Base-by-base conservation (phyloP, 345 rosid genomes). In the Noccaea caerulescens region DNA sequence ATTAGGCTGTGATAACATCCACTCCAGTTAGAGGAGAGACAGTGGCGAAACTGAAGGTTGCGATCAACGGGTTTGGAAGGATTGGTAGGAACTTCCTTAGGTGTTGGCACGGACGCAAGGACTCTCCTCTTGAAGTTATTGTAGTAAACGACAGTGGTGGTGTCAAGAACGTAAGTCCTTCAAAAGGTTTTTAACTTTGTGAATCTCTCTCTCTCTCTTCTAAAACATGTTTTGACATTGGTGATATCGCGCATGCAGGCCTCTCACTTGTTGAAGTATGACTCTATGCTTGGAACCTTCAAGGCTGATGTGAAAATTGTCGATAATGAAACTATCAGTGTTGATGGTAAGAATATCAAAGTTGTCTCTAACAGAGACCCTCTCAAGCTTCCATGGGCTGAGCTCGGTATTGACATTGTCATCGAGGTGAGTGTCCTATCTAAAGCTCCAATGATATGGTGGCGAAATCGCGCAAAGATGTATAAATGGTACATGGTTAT, bases 141-240 rank as follows among this genome's bases (percentile, higher is more conserved):
- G 95, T 94, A 0, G 87, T 94, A 78, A 94, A 94, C 41, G 99
- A 94, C 95, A 91, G 97, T 36, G 97, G 93, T 33, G 99, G 97
- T 86, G 99, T 94, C 76, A 94, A 82, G 87, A 94, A 94, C 47
- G 99, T 94, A 82, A 83, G 72, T n/a, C 25, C 1, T 0, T 33
- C 4, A 33, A 51, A 43, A 6, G 1, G 23, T 20, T 20, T 8
- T 55, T 4, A 8, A 8, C 7, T 20, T 46, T 60, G 16, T 57
- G 16, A 64, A 27, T 27, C 30, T 27, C 30, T 27, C 30, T 27
- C 30, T 14, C 50, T 37, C 42, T 64, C 27, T 14, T 65, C 20
- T 55, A 10, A 18, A 51, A 62, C 53, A 16, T 10, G 14, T 13
- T 46, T 50, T 37, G 61, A 71, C 46, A 32, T n/a, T 65, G 30